Base-by-base conservation (phyloP, 192 early-diverging fungal genomes). In the Podila clonocystis region DNA sequence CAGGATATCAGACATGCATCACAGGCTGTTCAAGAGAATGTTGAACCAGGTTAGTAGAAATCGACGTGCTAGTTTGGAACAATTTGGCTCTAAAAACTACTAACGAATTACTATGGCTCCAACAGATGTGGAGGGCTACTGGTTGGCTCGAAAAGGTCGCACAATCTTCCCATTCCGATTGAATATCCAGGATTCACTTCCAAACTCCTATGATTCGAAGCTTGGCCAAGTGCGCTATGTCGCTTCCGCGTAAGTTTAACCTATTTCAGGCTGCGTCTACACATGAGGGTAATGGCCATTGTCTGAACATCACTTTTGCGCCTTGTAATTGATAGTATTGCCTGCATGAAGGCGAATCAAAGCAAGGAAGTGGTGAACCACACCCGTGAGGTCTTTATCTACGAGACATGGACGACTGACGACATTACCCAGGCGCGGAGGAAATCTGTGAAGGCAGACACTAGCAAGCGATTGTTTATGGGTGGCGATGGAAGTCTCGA, bases 341-440 rank as follows among this genome's bases (percentile, higher is more conserved):
- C 71, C 8, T 15, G 59, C 0, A 65, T 65, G 62, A 80, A 80
- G 34, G 61, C 66, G 30, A 64, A 80, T 50, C 71, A 70, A 3
- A 34, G 38, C 29, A 80, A 72, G 34, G 77, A 80, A 57, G 62
- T 73, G 20, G 65, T 80, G 52, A 72, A 80, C n/a, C 77, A 80
- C 15, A 60, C 77, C 5, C 65, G 77, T 1, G 77, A 80, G n/a
- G 70, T 72, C n/a, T 80, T 72, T 30, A 80, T 80, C 28, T 80
- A 80, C 34, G 77, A 80, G 57, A 73, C 77, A 7, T 80, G 77
- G 77, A 80, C 77, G 2, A 80, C 77, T 1, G 77, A 80, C 36
- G 77, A 80, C 34, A 73, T 80, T 45, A 55, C 63, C 8, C 57
- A 59, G 49, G 77, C 77, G 2, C 65, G 77, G 9, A 58, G 28